Evolutionary conservation across 164 flowering plant genomes (phyloP).

Genomic region (Annona squamosa): DNA sequence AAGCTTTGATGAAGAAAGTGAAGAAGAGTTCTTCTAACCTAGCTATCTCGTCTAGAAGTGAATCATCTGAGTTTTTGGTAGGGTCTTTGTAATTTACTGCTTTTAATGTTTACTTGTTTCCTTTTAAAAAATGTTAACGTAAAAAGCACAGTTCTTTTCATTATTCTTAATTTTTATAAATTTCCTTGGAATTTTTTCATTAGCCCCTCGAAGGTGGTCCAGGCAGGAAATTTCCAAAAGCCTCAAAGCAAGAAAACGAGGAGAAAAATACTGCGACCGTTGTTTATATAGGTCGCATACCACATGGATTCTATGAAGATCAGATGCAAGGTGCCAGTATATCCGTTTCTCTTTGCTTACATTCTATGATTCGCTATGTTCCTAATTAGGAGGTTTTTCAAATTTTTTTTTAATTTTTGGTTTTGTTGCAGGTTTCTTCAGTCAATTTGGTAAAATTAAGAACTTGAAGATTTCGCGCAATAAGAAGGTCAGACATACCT

Average conservation of each 20-base stretch:
- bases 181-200: neutral
- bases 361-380: neutral
- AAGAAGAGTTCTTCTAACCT: conserved; percentile 20
- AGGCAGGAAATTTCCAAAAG: conserved; percentile 36
- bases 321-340: conserved; percentile 64
- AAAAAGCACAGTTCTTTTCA: neutral
- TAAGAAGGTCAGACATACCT: conserved; percentile 48
- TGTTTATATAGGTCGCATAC: conserved; percentile 77
- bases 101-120: neutral
- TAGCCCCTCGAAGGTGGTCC: conserved; percentile 87
- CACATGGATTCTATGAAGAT: conserved; percentile 86
- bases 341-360: neutral
- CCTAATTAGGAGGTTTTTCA: neutral
- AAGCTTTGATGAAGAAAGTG: conserved; percentile 21
- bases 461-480: conserved; percentile 71
- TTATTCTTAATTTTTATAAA: neutral
- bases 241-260: conserved; percentile 9
- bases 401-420: neutral
- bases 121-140: neutral
- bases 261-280: conserved; percentile 48
- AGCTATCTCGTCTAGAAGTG: conserved; percentile 14
- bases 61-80: conserved; percentile 49
- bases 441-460: conserved; percentile 69
- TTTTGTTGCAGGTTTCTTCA: conserved; percentile 52
- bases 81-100: neutral